phyloP scores from a whole-genome alignment of 2,329 filamentous ascomycete species.

The Sarocladium kiliense region DNA sequence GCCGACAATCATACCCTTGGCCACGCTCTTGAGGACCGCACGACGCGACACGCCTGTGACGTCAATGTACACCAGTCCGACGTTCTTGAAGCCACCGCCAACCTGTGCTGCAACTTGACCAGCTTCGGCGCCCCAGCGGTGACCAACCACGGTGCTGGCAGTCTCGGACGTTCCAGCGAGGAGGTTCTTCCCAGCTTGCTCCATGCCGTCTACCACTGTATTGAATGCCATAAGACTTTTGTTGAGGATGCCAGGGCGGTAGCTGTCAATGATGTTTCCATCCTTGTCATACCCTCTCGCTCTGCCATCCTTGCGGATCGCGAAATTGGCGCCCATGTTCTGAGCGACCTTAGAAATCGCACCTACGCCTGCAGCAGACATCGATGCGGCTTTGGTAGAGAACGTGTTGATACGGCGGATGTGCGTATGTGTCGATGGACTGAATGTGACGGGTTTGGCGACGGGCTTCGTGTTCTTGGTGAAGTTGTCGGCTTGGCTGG shows the following conservation, averaged over 20 bases:
- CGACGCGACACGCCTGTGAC: conserved; percentile 85
- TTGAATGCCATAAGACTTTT: conserved; percentile 96
- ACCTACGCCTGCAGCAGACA: conserved; percentile 83
- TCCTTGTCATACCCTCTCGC: conserved; percentile 63
- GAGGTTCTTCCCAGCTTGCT: conserved; percentile 76
- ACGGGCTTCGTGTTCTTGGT: conserved; percentile 73
- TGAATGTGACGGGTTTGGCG: conserved; percentile 80
- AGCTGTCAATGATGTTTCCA: conserved; percentile 57
- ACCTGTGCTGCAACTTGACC: conserved; percentile 70
- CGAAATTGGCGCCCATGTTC: conserved; percentile 74
- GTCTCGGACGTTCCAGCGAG: conserved; percentile 69
- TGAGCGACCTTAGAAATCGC: conserved; percentile 80
- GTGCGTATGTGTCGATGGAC: conserved; percentile 74
- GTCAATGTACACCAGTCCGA: conserved; percentile 95
- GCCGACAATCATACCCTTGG: conserved; percentile 92
- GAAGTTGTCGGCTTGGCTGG: conserved; percentile 73
- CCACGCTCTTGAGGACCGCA: conserved; percentile 89
- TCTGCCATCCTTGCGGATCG: conserved; percentile 46
- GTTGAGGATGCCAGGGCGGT: conserved; percentile 90
- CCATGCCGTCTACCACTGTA: conserved; percentile 89
- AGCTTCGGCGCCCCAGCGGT: conserved; percentile 83
- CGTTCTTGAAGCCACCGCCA: conserved; percentile 88
- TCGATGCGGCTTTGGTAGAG: conserved; percentile 69
- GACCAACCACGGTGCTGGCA: conserved; percentile 81
- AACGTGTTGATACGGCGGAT: conserved; percentile 88